A percentile compares a stretch with the other conserved stretches of the same genome.
phyloP scores from a whole-genome alignment of 2,329 filamentous ascomycete genomes.

The Ascochyta rabiei region DNA sequence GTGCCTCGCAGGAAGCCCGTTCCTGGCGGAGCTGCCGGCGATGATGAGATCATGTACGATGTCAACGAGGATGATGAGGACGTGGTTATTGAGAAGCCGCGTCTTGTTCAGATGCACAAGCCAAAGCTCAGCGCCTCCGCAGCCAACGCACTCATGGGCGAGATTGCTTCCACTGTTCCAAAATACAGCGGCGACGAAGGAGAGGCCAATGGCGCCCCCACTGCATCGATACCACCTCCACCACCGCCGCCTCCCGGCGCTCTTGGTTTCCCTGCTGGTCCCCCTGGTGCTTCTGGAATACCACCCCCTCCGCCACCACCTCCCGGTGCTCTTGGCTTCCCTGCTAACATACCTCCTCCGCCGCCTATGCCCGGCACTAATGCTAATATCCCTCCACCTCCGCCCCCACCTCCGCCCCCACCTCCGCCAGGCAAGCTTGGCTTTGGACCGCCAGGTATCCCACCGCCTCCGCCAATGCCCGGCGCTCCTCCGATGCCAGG shows the following conservation, averaged over 20 bases:
- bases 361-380: slow-evolving; percentile 56
- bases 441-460: slow-evolving; percentile 48
- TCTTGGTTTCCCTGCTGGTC: slow-evolving; percentile 51
- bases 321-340: slow-evolving; percentile 47
- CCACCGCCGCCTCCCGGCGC: slow-evolving; percentile 53
- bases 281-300: slow-evolving; percentile 48
- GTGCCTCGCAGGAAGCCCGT: slow-evolving; percentile 48
- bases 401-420: slow-evolving; percentile 57
- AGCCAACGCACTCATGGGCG: slow-evolving; percentile 69
- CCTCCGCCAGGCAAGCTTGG: slow-evolving; percentile 56
- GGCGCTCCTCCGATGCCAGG: slow-evolving; percentile 58
- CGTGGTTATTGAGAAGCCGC: slow-evolving; percentile 77
- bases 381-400: slow-evolving; percentile 52
- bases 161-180: slow-evolving; percentile 79
- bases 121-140: slow-evolving; percentile 68
- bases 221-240: slow-evolving; percentile 69
- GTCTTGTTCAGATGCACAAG: slow-evolving; percentile 77
- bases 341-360: slow-evolving; percentile 49
- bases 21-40: slow-evolving; percentile 46
- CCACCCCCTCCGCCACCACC: slow-evolving; percentile 58
- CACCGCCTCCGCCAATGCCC: slow-evolving; percentile 57
- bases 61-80: slow-evolving; percentile 60
- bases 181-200: slow-evolving; percentile 75
- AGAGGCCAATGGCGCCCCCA: slow-evolving; percentile 72
- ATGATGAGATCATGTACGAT: slow-evolving; percentile 45